A percentile compares a stretch with the other conserved stretches of the same genome.
Evolutionary conservation across 75 land plant species (phyloP).

Genomic region (Cunninghamia lanceolata): DNA sequence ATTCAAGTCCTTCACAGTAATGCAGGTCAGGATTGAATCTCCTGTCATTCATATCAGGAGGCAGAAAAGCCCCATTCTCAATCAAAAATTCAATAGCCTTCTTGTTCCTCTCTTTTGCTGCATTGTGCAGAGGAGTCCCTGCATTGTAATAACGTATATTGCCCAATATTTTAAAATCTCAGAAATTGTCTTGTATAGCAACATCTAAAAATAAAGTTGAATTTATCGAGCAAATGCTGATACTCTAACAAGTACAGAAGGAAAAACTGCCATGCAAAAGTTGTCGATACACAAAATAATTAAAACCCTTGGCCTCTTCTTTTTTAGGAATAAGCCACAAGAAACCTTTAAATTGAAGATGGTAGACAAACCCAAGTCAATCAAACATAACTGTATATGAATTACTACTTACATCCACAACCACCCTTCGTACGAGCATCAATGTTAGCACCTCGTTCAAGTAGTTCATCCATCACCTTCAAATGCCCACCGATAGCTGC

Average conservation of each 20-base stretch:
- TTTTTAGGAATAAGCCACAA: not conserved
- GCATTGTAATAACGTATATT: not conserved
- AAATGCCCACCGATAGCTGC: constrained; percentile 96
- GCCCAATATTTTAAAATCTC: not conserved
- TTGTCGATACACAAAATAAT: not conserved
- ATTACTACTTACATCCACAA: constrained; percentile 73
- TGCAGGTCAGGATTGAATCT: constrained; percentile 98
- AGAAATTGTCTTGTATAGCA: not conserved
- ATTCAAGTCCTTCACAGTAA: constrained; percentile 88
- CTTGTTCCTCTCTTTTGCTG: constrained; percentile 83
- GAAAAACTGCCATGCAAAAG: not conserved
- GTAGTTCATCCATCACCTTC: constrained; percentile 83
- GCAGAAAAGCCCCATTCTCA: constrained; percentile 93
- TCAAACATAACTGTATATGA: too few relatives aligned
- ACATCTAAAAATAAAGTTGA: not conserved
- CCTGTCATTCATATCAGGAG: constrained; percentile 71
- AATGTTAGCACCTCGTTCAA: constrained; percentile 90
- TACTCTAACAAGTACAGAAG: not conserved
- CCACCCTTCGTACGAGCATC: constrained; percentile 97
- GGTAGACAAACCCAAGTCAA: not conserved
- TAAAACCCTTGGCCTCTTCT: not conserved
- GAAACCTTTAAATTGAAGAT: not conserved
- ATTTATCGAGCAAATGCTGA: not conserved
- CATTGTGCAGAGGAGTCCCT: constrained; percentile 98
- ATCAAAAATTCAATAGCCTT: constrained; percentile 82